Evolutionary conservation across 2,329 filamentous ascomycete species (phyloP).

Genomic region (Exutisphaerella laricina): DNA sequence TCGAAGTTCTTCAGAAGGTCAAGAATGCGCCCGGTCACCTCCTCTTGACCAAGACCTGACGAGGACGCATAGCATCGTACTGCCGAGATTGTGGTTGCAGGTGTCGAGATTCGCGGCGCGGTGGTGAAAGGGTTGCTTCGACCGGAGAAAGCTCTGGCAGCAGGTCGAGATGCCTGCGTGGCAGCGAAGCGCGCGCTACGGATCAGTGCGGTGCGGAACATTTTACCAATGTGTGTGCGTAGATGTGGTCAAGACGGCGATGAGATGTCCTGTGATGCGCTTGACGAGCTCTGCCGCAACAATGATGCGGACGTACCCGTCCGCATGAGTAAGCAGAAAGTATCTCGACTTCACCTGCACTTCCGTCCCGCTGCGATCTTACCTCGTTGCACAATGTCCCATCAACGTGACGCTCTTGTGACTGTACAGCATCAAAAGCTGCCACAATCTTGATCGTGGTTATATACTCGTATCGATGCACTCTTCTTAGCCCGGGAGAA

Average conservation of each 20-base stretch:
- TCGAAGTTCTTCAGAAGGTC: conserved; percentile 93
- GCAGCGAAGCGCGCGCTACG: conserved; percentile 60
- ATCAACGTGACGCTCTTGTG: too few relatives aligned
- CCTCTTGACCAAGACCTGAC: conserved; percentile 69
- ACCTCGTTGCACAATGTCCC: too few relatives aligned
- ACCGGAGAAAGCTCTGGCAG: conserved; percentile 38
- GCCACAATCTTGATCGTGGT: too few relatives aligned
- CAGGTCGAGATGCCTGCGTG: conserved; percentile 54
- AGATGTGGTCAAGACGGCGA: conserved; percentile 2
- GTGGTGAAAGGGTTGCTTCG: conserved; percentile 53
- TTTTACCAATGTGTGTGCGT: conserved; percentile 42
- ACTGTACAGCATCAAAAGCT: too few relatives aligned
- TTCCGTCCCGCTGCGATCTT: too few relatives aligned
- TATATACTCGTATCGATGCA: too few relatives aligned
- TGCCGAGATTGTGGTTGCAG: conserved; percentile 60
- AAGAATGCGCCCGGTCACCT: conserved; percentile 88
- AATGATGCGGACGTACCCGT: neutral
- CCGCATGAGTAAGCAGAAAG: neutral
- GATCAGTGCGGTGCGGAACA: conserved; percentile 87
- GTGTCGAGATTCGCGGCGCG: conserved; percentile 52
- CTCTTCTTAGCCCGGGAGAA: too few relatives aligned
- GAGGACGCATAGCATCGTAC: conserved; percentile 83
- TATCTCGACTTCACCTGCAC: neutral
- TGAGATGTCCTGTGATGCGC: conserved; percentile 2
- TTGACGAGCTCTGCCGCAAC: conserved; percentile 1